phyloP scores from a whole-genome alignment of 148 eudicot species.

The Cornus kousa region DNA sequence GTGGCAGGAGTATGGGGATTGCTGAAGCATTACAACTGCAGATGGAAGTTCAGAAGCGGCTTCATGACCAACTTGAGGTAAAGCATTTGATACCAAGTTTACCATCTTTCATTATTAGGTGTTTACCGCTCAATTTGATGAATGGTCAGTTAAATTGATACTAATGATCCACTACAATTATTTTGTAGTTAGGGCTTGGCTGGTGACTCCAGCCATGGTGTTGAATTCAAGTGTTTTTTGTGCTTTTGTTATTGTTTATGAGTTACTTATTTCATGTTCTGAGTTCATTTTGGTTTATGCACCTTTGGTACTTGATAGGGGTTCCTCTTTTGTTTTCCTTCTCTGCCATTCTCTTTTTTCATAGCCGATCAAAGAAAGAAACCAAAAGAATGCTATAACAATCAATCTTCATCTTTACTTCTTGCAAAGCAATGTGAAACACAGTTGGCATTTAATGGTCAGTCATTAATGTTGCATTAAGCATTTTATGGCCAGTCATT shows the following conservation, averaged over 20 bases:
- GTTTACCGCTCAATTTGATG: neutral
- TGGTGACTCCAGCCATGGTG: neutral
- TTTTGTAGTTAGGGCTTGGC: neutral
- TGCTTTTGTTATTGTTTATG: neutral
- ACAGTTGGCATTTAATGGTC: too few relatives aligned
- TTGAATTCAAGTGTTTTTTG: neutral
- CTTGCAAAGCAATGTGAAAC: too few relatives aligned
- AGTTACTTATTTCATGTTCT: too few relatives aligned
- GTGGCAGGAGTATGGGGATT: slow-evolving; percentile 52
- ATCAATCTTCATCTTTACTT: too few relatives aligned
- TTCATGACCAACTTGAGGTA: slow-evolving; percentile 82
- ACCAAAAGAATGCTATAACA: too few relatives aligned
- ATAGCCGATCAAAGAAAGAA: too few relatives aligned
- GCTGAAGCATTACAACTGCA: slow-evolving; percentile 67
- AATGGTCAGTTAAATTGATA: neutral
- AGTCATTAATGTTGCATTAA: too few relatives aligned
- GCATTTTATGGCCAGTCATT: too few relatives aligned
- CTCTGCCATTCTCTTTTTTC: too few relatives aligned
- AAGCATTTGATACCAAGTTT: neutral
- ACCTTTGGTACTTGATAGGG: too few relatives aligned
- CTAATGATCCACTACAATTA: neutral
- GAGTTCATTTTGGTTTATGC: too few relatives aligned
- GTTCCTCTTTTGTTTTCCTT: too few relatives aligned
- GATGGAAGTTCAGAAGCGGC: slow-evolving; percentile 82
- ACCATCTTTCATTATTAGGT: neutral